phyloP scores from a whole-genome alignment of 1,139 yeast species.

The Taphrina betulina region DNA sequence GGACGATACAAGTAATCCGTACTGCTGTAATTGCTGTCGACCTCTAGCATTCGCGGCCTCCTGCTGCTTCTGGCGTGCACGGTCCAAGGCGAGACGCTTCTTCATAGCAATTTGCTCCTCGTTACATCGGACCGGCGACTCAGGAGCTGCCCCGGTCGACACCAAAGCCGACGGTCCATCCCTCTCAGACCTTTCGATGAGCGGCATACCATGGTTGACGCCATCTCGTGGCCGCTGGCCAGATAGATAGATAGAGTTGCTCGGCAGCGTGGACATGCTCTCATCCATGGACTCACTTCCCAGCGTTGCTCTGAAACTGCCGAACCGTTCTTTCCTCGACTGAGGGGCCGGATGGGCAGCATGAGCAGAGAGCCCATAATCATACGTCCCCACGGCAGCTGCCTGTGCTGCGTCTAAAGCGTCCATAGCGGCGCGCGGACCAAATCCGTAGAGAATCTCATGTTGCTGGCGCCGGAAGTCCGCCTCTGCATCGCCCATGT shows the following conservation, averaged over 20 bases:
- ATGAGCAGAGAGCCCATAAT: neutral
- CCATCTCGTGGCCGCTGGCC: too few relatives aligned
- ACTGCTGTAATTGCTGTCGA: neutral
- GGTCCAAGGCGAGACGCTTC: neutral
- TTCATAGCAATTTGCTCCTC: neutral
- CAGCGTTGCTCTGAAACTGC: too few relatives aligned
- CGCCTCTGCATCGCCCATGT: conserved; percentile 7
- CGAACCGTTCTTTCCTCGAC: too few relatives aligned
- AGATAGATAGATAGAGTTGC: too few relatives aligned
- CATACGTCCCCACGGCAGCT: neutral
- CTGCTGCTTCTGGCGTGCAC: neutral
- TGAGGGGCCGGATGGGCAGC: too few relatives aligned
- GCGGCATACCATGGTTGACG: too few relatives aligned
- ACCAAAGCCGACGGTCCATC: too few relatives aligned
- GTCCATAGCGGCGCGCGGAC: conserved; percentile 5
- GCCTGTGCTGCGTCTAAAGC: conserved; percentile 3
- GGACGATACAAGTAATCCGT: neutral
- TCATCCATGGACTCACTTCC: too few relatives aligned
- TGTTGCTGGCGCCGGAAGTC: conserved; percentile 5
- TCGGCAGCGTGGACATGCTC: too few relatives aligned
- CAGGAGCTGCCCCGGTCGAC: too few relatives aligned
- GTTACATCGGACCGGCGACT: neutral
- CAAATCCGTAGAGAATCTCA: conserved; percentile 2
- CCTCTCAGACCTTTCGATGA: too few relatives aligned
- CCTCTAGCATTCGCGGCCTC: neutral